phyloP scores from a whole-genome alignment of 2,329 filamentous ascomycete genomes.

The Bimuria novae-zelandiae region DNA sequence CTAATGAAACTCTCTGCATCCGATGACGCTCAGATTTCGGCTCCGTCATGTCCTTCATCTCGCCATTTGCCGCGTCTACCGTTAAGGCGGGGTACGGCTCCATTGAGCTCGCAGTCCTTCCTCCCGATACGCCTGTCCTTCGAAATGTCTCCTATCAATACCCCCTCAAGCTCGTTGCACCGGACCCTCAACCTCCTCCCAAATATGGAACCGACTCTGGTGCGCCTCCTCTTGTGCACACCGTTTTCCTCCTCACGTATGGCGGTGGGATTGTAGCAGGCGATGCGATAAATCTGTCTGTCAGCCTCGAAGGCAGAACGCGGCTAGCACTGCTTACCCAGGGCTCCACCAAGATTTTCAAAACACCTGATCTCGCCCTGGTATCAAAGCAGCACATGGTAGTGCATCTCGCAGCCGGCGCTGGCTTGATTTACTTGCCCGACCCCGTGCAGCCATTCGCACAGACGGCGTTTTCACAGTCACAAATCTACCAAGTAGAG shows the following conservation, averaged over 20 bases:
- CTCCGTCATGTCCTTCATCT: slow-evolving; percentile 48
- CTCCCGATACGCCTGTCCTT: slow-evolving; percentile 72
- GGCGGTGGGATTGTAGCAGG: slow-evolving; percentile 91
- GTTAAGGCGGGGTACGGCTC: slow-evolving; percentile 77
- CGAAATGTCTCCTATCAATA: slow-evolving; percentile 85
- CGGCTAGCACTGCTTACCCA: slow-evolving; percentile 66
- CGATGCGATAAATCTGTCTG: slow-evolving; percentile 75
- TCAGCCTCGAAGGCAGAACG: slow-evolving; percentile 67
- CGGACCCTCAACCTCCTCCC: slow-evolving; percentile 66
- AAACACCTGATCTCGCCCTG: slow-evolving; percentile 61
- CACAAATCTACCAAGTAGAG: slow-evolving; percentile 71
- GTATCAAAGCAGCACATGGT: slow-evolving; percentile 56
- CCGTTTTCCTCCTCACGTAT: slow-evolving; percentile 91
- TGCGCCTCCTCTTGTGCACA: slow-evolving; percentile 61
- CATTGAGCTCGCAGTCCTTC: slow-evolving; percentile 74
- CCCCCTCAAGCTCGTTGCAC: slow-evolving; percentile 89
- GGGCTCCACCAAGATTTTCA: slow-evolving; percentile 96
- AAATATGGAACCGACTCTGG: slow-evolving; percentile 26
- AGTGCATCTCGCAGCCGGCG: slow-evolving; percentile 53
- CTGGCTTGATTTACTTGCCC: slow-evolving; percentile 70
- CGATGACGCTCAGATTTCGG: neutral
- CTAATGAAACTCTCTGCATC: neutral
- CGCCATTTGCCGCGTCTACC: slow-evolving; percentile 77
- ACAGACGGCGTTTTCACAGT: slow-evolving; percentile 81
- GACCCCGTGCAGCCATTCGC: slow-evolving; percentile 94